Conservation (phyloP, 306 rosid species). For the Cicer arietinum region DNA sequence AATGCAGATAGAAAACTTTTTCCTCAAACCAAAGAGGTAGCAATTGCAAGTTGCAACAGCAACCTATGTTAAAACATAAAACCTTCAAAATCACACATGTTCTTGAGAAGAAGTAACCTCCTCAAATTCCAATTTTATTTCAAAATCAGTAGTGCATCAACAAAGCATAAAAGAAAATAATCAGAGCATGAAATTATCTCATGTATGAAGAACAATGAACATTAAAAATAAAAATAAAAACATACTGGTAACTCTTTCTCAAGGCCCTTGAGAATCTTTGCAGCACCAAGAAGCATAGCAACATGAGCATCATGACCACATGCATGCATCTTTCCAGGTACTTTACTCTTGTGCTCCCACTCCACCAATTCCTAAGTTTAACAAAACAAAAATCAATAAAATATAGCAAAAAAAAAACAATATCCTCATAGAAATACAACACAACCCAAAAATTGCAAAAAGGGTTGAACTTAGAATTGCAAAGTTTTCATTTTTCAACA, state of each 20-base stretch:
- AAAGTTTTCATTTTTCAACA: not conserved
- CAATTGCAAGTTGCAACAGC: too few relatives aligned
- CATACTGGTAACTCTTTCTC: slow-evolving; percentile 57
- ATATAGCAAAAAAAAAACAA: not conserved
- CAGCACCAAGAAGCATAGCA: slow-evolving; percentile 96
- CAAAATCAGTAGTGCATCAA: not conserved
- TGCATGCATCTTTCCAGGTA: slow-evolving; percentile 93
- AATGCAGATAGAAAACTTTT: not conserved
- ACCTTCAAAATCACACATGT: too few relatives aligned
- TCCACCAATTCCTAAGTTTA: slow-evolving; percentile 71
- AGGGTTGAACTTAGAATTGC: not conserved
- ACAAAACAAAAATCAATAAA: slow-evolving; percentile 5
- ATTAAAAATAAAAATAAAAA: not conserved
- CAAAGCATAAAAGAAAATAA: not conserved
- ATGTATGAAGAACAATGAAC: slow-evolving; percentile 1
- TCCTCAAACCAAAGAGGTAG: not conserved
- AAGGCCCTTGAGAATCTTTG: slow-evolving; percentile 72
- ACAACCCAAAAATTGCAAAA: not conserved
- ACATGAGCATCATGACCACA: slow-evolving; percentile 98
- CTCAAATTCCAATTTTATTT: not conserved
- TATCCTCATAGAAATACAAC: slow-evolving; percentile 3
- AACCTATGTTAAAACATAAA: too few relatives aligned
- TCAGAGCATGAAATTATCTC: not conserved
- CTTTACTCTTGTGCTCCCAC: slow-evolving; percentile 92
- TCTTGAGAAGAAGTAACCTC: not conserved